Evolutionary conservation across 2,329 filamentous ascomycete species (phyloP).

Genomic region (Fusarium stilboides): DNA sequence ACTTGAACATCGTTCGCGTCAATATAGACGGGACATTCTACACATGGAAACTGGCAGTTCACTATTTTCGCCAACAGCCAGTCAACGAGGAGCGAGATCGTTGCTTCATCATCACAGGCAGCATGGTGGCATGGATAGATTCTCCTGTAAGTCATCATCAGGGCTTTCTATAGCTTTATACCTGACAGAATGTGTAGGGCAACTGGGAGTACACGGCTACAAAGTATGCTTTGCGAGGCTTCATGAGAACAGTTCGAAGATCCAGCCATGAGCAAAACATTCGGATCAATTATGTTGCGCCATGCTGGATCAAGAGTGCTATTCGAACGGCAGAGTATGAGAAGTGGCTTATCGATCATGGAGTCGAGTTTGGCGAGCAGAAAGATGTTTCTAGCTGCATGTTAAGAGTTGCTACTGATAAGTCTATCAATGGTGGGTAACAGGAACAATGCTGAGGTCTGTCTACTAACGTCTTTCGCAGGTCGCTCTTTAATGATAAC

Average conservation of each 20-base stretch:
- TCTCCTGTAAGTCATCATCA: conserved; percentile 49
- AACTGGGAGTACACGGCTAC: conserved; percentile 46
- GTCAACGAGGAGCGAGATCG: conserved; percentile 58
- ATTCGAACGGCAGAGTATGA: conserved; percentile 59
- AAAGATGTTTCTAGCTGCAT: conserved; percentile 54
- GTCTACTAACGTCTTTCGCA: background rate
- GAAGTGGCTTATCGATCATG: conserved; percentile 56
- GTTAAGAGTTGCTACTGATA: conserved; percentile 54
- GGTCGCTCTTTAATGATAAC: conserved; percentile 45
- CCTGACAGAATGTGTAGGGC: conserved; percentile 9
- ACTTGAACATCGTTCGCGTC: conserved; percentile 59
- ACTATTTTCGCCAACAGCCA: conserved; percentile 62
- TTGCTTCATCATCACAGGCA: conserved; percentile 65
- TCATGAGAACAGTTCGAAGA: conserved; percentile 39
- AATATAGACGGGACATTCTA: conserved; percentile 61
- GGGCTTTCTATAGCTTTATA: background rate
- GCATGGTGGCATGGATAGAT: conserved; percentile 64
- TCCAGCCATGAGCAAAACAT: conserved; percentile 57
- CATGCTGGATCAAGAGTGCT: conserved; percentile 59
- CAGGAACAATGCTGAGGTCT: fast-evolving
- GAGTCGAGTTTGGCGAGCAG: conserved; percentile 59
- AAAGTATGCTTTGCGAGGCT: conserved; percentile 34
- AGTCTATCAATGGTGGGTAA: conserved; percentile 47
- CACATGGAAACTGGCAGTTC: conserved; percentile 62
- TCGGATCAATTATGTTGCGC: conserved; percentile 63